Percentiles rank a stretch among this genome's conserved stretches.
Conservation (phyloP, 2,329 filamentous ascomycete species). For the Calcarisporium arbuscula region DNA sequence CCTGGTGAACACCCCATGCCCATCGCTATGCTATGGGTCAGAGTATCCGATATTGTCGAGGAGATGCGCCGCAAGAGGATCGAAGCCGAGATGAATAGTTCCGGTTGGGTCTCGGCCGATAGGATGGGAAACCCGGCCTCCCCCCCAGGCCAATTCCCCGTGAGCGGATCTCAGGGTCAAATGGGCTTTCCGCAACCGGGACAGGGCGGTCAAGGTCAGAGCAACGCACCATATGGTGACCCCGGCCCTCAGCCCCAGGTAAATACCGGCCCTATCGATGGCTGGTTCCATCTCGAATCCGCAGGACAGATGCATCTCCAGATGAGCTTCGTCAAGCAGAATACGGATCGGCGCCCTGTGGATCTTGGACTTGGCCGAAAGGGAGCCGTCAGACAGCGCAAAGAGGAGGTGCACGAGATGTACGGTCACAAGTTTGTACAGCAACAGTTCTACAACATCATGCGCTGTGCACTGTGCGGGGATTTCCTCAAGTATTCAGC, state of each 20-base stretch:
- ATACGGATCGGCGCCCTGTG: slow-evolving; percentile 72
- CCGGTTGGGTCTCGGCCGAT: slow-evolving; percentile 95
- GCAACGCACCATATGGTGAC: slow-evolving; percentile 23
- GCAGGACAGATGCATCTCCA: slow-evolving; percentile 87
- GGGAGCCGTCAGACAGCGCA: slow-evolving; percentile 92
- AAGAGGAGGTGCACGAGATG: slow-evolving; percentile 97
- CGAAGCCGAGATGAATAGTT: slow-evolving; percentile 88
- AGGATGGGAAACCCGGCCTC: slow-evolving; percentile 66
- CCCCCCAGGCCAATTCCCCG: slow-evolving; percentile 50
- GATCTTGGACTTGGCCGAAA: slow-evolving; percentile 90
- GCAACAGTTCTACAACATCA: slow-evolving; percentile 99
- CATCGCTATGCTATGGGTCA: slow-evolving; percentile 91
- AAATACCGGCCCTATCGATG: slow-evolving; percentile 65
- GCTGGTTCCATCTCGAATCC: slow-evolving; percentile 96
- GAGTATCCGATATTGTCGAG: slow-evolving; percentile 94
- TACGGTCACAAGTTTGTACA: slow-evolving; percentile 99
- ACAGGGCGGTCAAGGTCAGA: slow-evolving; percentile 23
- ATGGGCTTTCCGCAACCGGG: slow-evolving; percentile 37
- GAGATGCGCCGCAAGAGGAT: slow-evolving; percentile 97
- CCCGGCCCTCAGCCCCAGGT: slow-evolving; percentile 41
- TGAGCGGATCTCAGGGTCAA: slow-evolving; percentile 39
- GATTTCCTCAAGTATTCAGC: slow-evolving; percentile 98
- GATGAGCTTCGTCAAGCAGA: slow-evolving; percentile 87
- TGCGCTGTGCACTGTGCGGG: slow-evolving; percentile 96
- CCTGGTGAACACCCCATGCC: slow-evolving; percentile 83